A percentile compares a stretch with the other conserved stretches of the same genome.
Evolutionary conservation across 129 eudicot genomes (phyloP).

Genomic region (Deinandra increscens): DNA sequence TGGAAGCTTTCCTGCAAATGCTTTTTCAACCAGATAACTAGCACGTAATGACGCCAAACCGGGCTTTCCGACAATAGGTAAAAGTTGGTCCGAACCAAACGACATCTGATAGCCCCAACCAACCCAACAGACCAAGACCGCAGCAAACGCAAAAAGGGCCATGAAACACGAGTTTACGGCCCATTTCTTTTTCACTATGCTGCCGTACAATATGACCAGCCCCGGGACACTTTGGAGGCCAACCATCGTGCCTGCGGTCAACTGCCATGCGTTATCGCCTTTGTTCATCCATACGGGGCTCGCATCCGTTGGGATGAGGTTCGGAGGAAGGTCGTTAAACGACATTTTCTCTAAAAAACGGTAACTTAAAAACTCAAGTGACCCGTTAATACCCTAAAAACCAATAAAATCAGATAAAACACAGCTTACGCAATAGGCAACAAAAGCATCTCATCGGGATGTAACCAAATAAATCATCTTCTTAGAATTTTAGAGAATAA

Average conservation of each 20-base stretch:
- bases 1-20: slow-evolving; percentile 59
- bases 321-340: slow-evolving; percentile 25
- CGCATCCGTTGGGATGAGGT: slow-evolving; percentile 30
- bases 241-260: slow-evolving; percentile 65
- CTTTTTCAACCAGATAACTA: slow-evolving; percentile 32
- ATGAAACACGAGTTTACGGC: slow-evolving; percentile 77
- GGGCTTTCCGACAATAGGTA: slow-evolving; percentile 46
- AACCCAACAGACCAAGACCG: slow-evolving; percentile 72
- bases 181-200: slow-evolving; percentile 88
- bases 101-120: slow-evolving; percentile 75
- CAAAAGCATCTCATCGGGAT: no score
- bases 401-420: no score
- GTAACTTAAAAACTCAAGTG: no score
- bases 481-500: slow-evolving; percentile 17
- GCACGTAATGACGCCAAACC: slow-evolving; percentile 46
- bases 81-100: slow-evolving; percentile 39
- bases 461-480: no score
- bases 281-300: slow-evolving; percentile 73
- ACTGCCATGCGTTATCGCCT: slow-evolving; percentile 78
- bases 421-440: no score
- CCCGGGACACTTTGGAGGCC: slow-evolving; percentile 83
- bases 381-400: no score
- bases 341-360: slow-evolving; percentile 22
- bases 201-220: slow-evolving; percentile 66
- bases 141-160: slow-evolving; percentile 81